Evolutionary conservation across 331 rosid species (phyloP).

Genomic region (Dryas integrifolia): DNA sequence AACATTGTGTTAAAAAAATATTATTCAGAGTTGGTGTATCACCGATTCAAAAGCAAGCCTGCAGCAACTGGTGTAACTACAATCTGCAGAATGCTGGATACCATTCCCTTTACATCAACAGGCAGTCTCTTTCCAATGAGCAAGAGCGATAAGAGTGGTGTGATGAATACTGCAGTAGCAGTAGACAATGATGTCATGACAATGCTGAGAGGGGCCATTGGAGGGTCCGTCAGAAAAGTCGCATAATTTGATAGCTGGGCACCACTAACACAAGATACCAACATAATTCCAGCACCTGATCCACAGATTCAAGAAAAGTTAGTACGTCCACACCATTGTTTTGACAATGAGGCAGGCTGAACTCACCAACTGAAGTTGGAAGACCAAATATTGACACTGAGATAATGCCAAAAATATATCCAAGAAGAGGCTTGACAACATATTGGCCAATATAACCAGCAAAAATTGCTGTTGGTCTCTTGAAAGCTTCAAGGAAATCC

Average conservation of each 20-base stretch:
- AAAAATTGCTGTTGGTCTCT: conserved; percentile 65
- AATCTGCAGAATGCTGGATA: conserved; percentile 84
- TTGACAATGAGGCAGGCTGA: conserved; percentile 14
- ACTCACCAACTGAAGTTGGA: conserved; percentile 76
- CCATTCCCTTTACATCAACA: conserved; percentile 93
- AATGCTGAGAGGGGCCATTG: conserved; percentile 85
- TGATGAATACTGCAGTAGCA: conserved; percentile 81
- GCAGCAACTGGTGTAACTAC: conserved; percentile 76
- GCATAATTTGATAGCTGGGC: conserved; percentile 96
- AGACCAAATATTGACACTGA: conserved; percentile 66
- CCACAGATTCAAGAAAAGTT: conserved; percentile 30
- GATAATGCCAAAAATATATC: conserved; percentile 67
- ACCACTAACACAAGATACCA: conserved; percentile 93
- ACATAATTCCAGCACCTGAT: conserved; percentile 88
- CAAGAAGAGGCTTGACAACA: conserved; percentile 81
- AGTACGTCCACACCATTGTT: conserved; percentile 22
- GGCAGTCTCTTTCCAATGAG: conserved; percentile 96
- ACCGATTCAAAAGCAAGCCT: conserved; percentile 91
- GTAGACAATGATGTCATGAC: conserved; percentile 96
- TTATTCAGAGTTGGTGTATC: conserved; percentile 14
- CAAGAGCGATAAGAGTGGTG: conserved; percentile 74
- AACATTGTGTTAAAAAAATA: conserved; percentile 3
- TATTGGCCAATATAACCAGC: conserved; percentile 89
- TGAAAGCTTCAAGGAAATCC: conserved; percentile 82
- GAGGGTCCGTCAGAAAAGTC: conserved; percentile 80